Evolutionary conservation across 345 rosid species (phyloP), one percentile per base, ranked within the genome.

Genomic region (Bruguiera gymnorhiza): DNA sequence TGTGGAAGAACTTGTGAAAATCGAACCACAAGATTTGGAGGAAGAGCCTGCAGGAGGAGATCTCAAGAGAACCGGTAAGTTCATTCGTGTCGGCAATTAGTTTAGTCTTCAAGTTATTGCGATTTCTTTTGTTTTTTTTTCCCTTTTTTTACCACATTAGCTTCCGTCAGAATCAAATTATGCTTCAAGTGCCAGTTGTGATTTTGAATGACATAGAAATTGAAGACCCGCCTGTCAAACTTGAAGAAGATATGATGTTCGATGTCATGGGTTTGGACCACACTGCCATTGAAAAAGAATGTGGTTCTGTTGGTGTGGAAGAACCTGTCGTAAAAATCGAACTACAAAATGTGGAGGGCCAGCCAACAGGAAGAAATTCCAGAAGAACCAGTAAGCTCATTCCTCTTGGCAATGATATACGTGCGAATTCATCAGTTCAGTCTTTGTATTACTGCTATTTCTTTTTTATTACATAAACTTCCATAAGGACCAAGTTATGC

Each of bases 211-310:
- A 13, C 50, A 43, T 13, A 43, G 50, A 43, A 43, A 43, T 11
- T 43, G 5, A 43, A 43, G 50, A 13, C 50, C 5, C 18, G 5
- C 50, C 50, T 15, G 50, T 72, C 18, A 65, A 64, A 57, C 70
- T 37, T 65, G 70, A 72, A 64, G 70, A 31, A 3, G 56, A 55
- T 27, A 8, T 57, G 50, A 21, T 57, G 54, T 72, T 72, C 8
- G 26, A 72, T 43, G 75, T 58, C 23, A 31, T 63, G 65, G 70
- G 57, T 4, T 72, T 65, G 58, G 70, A 65, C 8, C 19, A 21
- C 21, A 65, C 24, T 57, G n/a, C 70, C n/a, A 65, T 51, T 31
- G 36, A 29, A 50, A 64, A 62, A 20, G 59, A 46, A 32, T 58
- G 48, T 30, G 46, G 24, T 29, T 7, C 18, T 6, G 5, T 32